These are phyloP conservation scores for Aspergillus japonicus DNA, from an alignment of 2,329 filamentous ascomycete genomes.

Conservation along the genomic window DNA sequence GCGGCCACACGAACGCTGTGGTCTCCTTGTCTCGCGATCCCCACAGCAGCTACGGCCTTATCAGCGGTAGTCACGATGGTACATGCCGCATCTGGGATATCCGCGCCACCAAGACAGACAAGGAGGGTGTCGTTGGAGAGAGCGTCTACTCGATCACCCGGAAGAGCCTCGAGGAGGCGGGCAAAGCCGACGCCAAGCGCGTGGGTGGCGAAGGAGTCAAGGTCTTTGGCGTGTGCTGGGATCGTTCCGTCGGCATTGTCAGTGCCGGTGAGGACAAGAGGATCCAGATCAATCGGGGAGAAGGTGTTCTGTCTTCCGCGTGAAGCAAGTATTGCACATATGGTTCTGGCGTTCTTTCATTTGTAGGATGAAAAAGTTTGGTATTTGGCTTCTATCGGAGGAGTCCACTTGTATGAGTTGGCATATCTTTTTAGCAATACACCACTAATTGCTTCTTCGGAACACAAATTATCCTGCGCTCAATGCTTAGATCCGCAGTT, in stretches of 20 bases:
- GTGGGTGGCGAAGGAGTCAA: slow-evolving; percentile 80
- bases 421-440: slow-evolving; percentile 8
- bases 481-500: background rate
- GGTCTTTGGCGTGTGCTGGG: slow-evolving; percentile 87
- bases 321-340: slow-evolving; percentile 30
- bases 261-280: slow-evolving; percentile 90
- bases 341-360: slow-evolving; percentile 26
- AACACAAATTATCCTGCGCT: background rate
- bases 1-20: slow-evolving; percentile 78
- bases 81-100: slow-evolving; percentile 95
- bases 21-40: slow-evolving; percentile 60
- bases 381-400: slow-evolving; percentile 10
- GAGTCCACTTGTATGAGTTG: slow-evolving; percentile 5
- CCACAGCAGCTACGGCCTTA: slow-evolving; percentile 75
- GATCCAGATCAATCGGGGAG: slow-evolving; percentile 82
- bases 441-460: background rate
- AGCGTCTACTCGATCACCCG: slow-evolving; percentile 75
- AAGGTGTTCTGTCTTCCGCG: slow-evolving; percentile 44
- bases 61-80: slow-evolving; percentile 87
- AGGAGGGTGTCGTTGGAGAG: slow-evolving; percentile 61
- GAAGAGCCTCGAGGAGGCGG: slow-evolving; percentile 66
- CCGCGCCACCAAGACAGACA: slow-evolving; percentile 62
- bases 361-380: slow-evolving; percentile 32
- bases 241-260: slow-evolving; percentile 80
- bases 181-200: slow-evolving; percentile 57